Evolutionary conservation across 495 filamentous ascomycete genomes (phyloP), one percentile per base, ranked within the genome.

Genomic region (Darksidea phi): DNA sequence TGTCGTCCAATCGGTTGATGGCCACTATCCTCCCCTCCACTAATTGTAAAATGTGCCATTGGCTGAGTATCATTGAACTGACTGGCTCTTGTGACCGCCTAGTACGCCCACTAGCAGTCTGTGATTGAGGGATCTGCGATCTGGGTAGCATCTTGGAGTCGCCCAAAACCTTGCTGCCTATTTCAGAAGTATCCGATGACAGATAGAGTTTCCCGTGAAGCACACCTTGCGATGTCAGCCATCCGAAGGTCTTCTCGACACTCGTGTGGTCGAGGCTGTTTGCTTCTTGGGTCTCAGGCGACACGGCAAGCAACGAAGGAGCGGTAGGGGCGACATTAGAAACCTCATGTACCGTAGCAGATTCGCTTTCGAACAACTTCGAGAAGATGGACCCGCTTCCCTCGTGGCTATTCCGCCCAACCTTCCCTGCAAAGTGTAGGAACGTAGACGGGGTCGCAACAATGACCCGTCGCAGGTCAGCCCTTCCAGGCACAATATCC

Each of bases 21-120:
- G 86, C 90, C 41, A 96, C 81, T 5, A 98, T 77, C 25, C 89
- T 80, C 1, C 86, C 86, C 61, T 93, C 92, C 7, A 94, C 82
- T 6, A 97, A 79, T 60, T 85, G 82, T n/a, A 98, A 74, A 48
- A 96, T 82, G 71, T 98, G 94, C 87, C 91, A 96, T 68, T 95
- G 91, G 2, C 90, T 93, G 25, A 97, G 76, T 2, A 88, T 85
- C 71, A 95, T 86, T n/a, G 88, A 87, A 26, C 85, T 81, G 36
- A 96, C 83, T 0, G 82, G 80, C 26, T 93, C 88, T 59, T 85
- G 80, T 4, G 82, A 80, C 12, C 86, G 70, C 59, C 82, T 84
- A 59, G 76, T 82, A 20, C 88, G 83, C 53, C 87, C 84, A 24
- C 81, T 77, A 2, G 81, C 68, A n/a, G 80, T 80, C 66, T 89